Percentiles rank a stretch among this genome's conserved stretches.
phyloP scores from a whole-genome alignment of 2,329 filamentous ascomycete species.

The Periconia sp. region DNA sequence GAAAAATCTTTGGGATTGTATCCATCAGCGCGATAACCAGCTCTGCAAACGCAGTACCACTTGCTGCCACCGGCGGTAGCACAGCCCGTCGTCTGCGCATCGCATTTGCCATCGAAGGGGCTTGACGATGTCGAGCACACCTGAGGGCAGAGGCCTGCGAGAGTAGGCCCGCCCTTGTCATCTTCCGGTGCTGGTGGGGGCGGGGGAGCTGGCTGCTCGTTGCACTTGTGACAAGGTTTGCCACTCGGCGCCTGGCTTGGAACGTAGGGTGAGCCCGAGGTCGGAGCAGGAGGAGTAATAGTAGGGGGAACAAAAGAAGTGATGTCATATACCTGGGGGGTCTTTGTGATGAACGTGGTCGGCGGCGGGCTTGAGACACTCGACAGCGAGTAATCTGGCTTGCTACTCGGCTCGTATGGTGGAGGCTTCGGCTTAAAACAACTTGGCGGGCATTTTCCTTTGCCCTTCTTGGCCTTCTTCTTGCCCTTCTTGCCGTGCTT shows the following conservation, averaged over 20 bases:
- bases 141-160: slow-evolving; percentile 27
- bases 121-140: too few species aligned
- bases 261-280: not conserved
- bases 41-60: slow-evolving; percentile 37
- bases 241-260: too few species aligned
- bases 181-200: not conserved
- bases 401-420: not conserved
- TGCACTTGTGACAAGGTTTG: not conserved
- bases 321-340: not conserved
- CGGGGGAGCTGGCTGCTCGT: not conserved
- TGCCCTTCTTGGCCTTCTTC: slow-evolving; percentile 14
- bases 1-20: slow-evolving; percentile 32
- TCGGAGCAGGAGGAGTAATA: slow-evolving; percentile 1
- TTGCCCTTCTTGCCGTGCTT: slow-evolving; percentile 8
- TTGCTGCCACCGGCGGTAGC: slow-evolving; percentile 26
- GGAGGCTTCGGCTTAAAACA: not conserved
- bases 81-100: slow-evolving; percentile 26
- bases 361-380: not conserved
- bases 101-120: slow-evolving; percentile 35
- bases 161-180: slow-evolving; percentile 4
- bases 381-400: not conserved
- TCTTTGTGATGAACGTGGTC: not conserved
- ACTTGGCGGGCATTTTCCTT: slow-evolving; percentile 13
- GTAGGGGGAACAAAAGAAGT: not conserved
- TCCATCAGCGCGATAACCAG: slow-evolving; percentile 26